Conservation (phyloP, 164 flowering plant species). For the Magnolia kwangsiensis region DNA sequence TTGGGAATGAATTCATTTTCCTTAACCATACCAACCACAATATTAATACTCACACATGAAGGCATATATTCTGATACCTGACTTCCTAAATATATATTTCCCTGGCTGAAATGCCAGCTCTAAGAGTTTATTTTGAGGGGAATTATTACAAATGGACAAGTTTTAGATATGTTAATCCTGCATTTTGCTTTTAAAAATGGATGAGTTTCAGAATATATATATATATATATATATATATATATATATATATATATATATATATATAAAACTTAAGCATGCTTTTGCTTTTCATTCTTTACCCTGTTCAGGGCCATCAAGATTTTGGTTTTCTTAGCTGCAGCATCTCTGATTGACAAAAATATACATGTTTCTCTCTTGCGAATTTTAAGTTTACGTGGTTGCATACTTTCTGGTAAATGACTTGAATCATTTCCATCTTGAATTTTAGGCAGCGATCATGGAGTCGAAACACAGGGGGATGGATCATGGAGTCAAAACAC, state of each 20-base stretch:
- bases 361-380: not conserved
- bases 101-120: too few relatives aligned
- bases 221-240: too few relatives aligned
- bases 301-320: not conserved
- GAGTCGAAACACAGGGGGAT: too few relatives aligned
- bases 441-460: constrained; percentile 81
- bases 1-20: not conserved
- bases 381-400: not conserved
- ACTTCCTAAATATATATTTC: too few relatives aligned
- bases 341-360: not conserved
- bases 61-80: not conserved
- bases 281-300: not conserved
- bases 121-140: too few relatives aligned
- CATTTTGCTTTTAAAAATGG: too few relatives aligned
- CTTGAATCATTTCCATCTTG: constrained; percentile 1
- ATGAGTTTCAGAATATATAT: too few relatives aligned
- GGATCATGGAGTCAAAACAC: too few relatives aligned
- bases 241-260: too few relatives aligned
- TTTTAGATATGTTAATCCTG: too few relatives aligned
- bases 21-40: not conserved
- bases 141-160: too few relatives aligned
- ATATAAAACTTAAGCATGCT: too few relatives aligned
- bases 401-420: not conserved
- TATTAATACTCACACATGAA: not conserved
- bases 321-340: not conserved